Base-by-base conservation (phyloP, 2,329 filamentous ascomycete genomes). In the Fonsecaea pedrosoi region DNA sequence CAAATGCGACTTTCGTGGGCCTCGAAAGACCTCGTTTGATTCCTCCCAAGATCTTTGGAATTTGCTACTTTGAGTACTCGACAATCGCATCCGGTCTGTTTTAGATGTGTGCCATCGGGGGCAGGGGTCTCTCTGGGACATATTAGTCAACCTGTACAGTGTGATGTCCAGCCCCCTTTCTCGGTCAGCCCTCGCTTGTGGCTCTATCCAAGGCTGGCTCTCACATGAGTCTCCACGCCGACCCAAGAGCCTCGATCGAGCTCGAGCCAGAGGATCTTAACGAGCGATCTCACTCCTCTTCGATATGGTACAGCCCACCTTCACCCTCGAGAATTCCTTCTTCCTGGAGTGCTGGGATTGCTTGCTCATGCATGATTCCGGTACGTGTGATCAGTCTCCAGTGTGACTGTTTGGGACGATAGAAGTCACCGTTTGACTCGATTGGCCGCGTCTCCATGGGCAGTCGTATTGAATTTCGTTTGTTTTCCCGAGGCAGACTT, bases 51-150 rank as follows among this genome's bases (percentile, higher is more conserved):
- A 80, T 71, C 57, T 67, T 67, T 1, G 79, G 79, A n/a, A 81
- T 75, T 67, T 80, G 77, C 72, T 80, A 77, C 64, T 74, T 69
- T 35, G 81, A 71, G 71, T 81, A 78, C 66, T 80, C 78, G 21
- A 81, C 79, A 69, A 81, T 75, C 4, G 77, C 78, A 71, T 81
- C 78, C 0, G 79, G 79, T 4, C 79, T 78, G 37, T 73, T 75
- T 72, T 80, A 77, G 40, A 80, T 78, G 72, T 81, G 79, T 32
- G 30, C 30, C 1, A 5, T 32, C 30, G 30, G 30, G 6, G 0
- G 30, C 6, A 2, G 30, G 30, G 4, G 30, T 32, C 30, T 32
- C 30, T 6, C 30, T 4, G 30, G 4, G 3, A 32, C 4, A 32
- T 4, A 32, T 32, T 32, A 3, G 4, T 32, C 30, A 32, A 32